Evolutionary conservation across 2,329 filamentous ascomycete genomes (phyloP), one percentile per base, ranked within the genome.

Genomic region (Penicillium sp.): DNA sequence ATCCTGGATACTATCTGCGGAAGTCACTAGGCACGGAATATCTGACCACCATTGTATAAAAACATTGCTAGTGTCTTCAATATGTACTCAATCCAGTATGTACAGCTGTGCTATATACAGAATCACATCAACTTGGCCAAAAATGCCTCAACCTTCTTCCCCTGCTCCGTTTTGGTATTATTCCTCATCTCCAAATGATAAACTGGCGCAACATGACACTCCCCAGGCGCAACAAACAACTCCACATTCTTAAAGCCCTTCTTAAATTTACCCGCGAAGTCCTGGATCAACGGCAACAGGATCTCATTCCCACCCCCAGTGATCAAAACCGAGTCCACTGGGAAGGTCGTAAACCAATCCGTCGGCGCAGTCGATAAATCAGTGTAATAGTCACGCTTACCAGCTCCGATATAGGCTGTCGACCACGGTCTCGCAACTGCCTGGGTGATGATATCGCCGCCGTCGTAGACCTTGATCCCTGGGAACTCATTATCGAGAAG

Each of bases 281-380:
- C 75, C 46, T 76, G 64, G 47, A 87, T 84, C 14, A 79, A 75
- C 60, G 85, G 84, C 33, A 84, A 69, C 26, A 87, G 58, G 14
- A 85, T 73, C 70, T 87, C 84, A 46, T 80, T 77, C 1, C 73
- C 78, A 0, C 84, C 85, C 1, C 74, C 81, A 59, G 80, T 78
- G 5, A 87, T 73, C 25, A 85, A 63, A 1, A 85, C 72, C 40
- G 79, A 74, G 19, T 75, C 70, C 3, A 82, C 75, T 0, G 77
- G 73, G 12, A 83, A 71, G 2, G 72, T 75, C 10, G 74, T 64
- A 76, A 81, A 87, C 84, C 84, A 87, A 1, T 76, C 73, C 4
- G 73, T 52, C 2, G 77, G 72, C 1, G 83, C 84, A 8, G 64
- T 63, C 9, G 72, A 70, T 0, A 84, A 73, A 64, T 86, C 80